These are phyloP conservation scores for Fusarium vanettenii DNA, from an alignment of 2,329 filamentous ascomycete species.

Conservation along the genomic window DNA sequence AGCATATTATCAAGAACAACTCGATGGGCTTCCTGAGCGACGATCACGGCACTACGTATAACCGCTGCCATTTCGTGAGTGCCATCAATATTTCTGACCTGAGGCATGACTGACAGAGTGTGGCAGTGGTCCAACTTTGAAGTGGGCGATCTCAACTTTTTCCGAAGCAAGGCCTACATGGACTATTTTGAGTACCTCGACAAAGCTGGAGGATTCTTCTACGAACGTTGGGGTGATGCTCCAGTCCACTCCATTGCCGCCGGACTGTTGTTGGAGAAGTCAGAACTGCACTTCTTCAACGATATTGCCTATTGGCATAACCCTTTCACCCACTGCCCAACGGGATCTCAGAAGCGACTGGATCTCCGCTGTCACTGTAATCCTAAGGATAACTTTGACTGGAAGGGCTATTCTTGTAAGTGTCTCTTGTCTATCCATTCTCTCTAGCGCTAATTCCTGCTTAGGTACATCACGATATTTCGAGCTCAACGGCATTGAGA, in stretches of 20 bases:
- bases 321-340: conserved; percentile 97
- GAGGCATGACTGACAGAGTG: conserved; percentile 28
- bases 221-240: conserved; percentile 97
- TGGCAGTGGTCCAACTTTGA: conserved; percentile 98
- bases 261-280: conserved; percentile 85
- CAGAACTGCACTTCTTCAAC: conserved; percentile 98
- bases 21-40: conserved; percentile 92
- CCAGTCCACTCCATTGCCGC: conserved; percentile 97
- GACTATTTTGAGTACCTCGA: conserved; percentile 94
- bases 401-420: conserved; percentile 98
- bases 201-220: conserved; percentile 95
- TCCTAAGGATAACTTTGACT: conserved; percentile 97
- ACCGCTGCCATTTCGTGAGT: conserved; percentile 94
- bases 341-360: conserved; percentile 83
- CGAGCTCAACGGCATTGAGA: conserved; percentile 82
- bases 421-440: background rate
- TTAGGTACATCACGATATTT: conserved; percentile 81
- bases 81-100: background rate
- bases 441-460: background rate
- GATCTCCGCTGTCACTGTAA: conserved; percentile 95
- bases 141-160: conserved; percentile 92
- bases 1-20: conserved; percentile 89
- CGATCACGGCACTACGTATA: conserved; percentile 91
- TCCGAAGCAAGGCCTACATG: conserved; percentile 86
- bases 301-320: conserved; percentile 99